Conservation (phyloP, 805 yeast species). For the Myxozyma neotropica region DNA sequence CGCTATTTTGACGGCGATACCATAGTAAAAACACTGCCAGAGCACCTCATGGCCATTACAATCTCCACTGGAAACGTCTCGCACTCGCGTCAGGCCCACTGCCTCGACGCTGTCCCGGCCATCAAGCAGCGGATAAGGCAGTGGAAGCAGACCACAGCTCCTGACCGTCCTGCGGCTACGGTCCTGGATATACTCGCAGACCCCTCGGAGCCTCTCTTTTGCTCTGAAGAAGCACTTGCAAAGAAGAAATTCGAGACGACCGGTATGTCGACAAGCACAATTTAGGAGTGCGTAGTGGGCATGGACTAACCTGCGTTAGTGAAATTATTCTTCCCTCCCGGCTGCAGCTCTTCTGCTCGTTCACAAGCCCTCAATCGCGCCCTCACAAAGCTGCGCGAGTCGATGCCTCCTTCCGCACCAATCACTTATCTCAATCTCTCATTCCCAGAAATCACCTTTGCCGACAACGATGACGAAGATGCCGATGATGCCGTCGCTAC, state of each 20-base stretch:
- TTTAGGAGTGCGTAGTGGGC: no score
- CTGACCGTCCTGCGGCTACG: background rate
- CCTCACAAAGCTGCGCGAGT: conserved; percentile 7
- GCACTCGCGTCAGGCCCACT: conserved; percentile 20
- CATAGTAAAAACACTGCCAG: no score
- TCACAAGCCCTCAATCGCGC: conserved; percentile 14
- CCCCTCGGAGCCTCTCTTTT: conserved; percentile 22
- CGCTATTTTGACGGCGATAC: no score
- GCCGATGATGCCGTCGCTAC: conserved; percentile 14
- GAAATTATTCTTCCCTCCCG: conserved; percentile 31
- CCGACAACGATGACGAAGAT: conserved; percentile 38
- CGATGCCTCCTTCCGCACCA: conserved; percentile 11
- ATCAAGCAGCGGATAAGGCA: conserved; percentile 14
- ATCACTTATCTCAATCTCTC: conserved; percentile 34
- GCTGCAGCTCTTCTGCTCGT: conserved; percentile 3
- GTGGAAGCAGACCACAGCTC: conserved; percentile 16
- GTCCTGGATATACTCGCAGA: conserved; percentile 14
- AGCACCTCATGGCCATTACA: conserved; percentile 26
- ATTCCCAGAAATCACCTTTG: conserved; percentile 39
- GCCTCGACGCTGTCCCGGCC: conserved; percentile 13
- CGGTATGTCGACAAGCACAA: conserved; percentile 10
- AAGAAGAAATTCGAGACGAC: conserved; percentile 18
- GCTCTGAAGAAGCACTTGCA: conserved; percentile 4
- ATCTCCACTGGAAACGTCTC: conserved; percentile 30
- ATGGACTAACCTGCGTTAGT: conserved; percentile 10